Base-by-base conservation (phyloP, 495 filamentous ascomycete species). In the Penicillium roqueforti region DNA sequence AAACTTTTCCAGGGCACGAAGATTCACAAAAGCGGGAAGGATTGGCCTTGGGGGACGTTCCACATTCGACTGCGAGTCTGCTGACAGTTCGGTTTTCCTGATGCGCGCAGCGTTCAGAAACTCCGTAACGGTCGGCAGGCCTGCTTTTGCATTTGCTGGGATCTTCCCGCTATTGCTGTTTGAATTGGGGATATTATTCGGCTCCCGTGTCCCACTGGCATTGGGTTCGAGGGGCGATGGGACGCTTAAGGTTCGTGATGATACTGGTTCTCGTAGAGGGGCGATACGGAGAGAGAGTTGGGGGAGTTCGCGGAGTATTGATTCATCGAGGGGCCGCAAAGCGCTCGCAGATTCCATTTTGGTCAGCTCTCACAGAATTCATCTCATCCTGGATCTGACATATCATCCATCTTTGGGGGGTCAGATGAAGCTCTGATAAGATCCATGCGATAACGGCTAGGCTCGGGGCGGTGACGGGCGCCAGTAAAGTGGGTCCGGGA, bases 191-290 rank as follows among this genome's bases (percentile, higher is more conserved):
- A 67, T 62, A 41, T 58, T 58, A 25, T 59, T 68, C 11, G 71
- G 54, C 1, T 78, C 67, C 29, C 66, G 59, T 13, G 60, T 55
- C 9, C 66, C 67, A 32, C 65, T 72, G 32, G 76, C 74, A 54
- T 74, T 77, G 11, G 77, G 75, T 55, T 81, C 75, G 31, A 79
- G 61, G 8, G 77, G 73, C 14, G 73, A 69, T 16, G 74, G 76
- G 18, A 67, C 57, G 47, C 68, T 73, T 51, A 75, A 62, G n/a
- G 61, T 64, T 36, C 76, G 72, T 19, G 71, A 74, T 28, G 76
- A 69, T 19, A 71, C 71, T 11, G 74, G 76, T 46, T 77, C 74
- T 36, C 76, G 74, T 38, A 81, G 64, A 47, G 77, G 77, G 52
- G 78, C 72, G 45, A 81, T 81, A 49, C 72, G 72, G 37, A 80